A percentile compares a stretch with the other conserved stretches of the same genome.
These are phyloP conservation scores for Annulohypoxylon moriforme DNA, from an alignment of 495 filamentous ascomycete genomes.

Conservation along the genomic window DNA sequence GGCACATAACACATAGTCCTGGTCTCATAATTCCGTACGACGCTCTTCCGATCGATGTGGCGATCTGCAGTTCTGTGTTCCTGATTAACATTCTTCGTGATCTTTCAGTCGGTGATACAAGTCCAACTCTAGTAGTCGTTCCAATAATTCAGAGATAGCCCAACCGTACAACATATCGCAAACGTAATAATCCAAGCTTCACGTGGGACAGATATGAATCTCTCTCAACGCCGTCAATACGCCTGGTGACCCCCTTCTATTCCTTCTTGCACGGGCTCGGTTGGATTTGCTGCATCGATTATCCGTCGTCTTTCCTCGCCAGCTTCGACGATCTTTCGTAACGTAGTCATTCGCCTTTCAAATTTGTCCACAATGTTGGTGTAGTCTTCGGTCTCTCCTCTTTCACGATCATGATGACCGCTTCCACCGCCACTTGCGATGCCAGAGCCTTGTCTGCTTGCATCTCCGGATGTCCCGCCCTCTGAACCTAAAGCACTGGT, in stretches of 20 bases:
- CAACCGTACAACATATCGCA: constrained; percentile 6
- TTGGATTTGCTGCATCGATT: constrained; percentile 15
- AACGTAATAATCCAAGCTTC: constrained; percentile 9
- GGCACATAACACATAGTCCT: constrained; percentile 9
- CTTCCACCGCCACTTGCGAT: constrained; percentile 52
- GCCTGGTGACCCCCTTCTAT: neutral
- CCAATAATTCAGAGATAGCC: constrained; percentile 12
- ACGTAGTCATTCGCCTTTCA: constrained; percentile 68
- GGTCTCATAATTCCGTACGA: constrained; percentile 12
- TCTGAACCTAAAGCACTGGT: constrained; percentile 43
- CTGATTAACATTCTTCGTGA: constrained; percentile 33
- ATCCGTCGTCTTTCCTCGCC: constrained; percentile 54
- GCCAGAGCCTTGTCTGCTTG: constrained; percentile 42
- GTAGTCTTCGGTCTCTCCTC: constrained; percentile 52
- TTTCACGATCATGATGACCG: constrained; percentile 50
- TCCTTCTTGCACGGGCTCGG: constrained; percentile 10
- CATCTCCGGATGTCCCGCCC: constrained; percentile 34
- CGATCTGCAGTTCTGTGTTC: constrained; percentile 38
- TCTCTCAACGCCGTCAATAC: constrained; percentile 3
- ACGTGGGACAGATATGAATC: constrained; percentile 1
- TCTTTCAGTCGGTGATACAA: constrained; percentile 12
- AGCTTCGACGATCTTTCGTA: constrained; percentile 61
- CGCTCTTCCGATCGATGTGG: constrained; percentile 14
- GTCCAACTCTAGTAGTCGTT: constrained; percentile 13
- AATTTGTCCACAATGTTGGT: constrained; percentile 73